Evolutionary conservation across 192 early-diverging fungal genomes (phyloP), one percentile per base, ranked within the genome.

Genomic region (Cladochytrium replicatum): DNA sequence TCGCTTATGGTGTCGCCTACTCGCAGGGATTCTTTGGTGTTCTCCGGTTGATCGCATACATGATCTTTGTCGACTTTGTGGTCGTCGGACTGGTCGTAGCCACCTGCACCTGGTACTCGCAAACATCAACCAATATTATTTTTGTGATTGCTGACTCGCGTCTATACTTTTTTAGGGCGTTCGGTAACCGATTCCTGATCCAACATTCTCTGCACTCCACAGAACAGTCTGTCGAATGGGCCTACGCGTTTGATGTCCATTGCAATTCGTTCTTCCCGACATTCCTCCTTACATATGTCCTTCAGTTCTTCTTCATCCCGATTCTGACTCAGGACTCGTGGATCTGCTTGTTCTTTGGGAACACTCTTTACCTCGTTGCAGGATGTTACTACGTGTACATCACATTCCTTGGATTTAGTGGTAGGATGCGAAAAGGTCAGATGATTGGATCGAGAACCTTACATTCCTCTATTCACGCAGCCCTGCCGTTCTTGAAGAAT

Each of bases 191-290:
- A 23, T 89, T 89, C 45, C 74, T 97, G 31, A 52, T 82, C 40
- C 84, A 83, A 52, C 82, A 77, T 52, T 75, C 60, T 52, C 77
- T 72, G 46, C 88, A 95, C 55, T 72, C 87, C 4, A 77, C 78
- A 4, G 84, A 88, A 32, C 92, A 95, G 57, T 57, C 75, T 40
- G 89, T 94, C 17, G 94, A 97, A 67, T 97, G 91, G 92, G 81
- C 83, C 32, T 97, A 96, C 58, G 85, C 84, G 32, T 91, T 95
- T 54, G 94, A 97, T 64, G 88, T 97, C 8, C 94, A 97, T 52
- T 95, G 91, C 71, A 97, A 97, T 61, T 68, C 91, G 21, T 97
- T 95, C 58, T 90, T 93, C 55, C 84, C 86, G 17, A 74, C 89
- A 46, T 95, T 87, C 49, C 68, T 86, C 39, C 60, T 89, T 9